Conservation (phyloP, 768 basidiomycete genomes). For the Boletales sp. region DNA sequence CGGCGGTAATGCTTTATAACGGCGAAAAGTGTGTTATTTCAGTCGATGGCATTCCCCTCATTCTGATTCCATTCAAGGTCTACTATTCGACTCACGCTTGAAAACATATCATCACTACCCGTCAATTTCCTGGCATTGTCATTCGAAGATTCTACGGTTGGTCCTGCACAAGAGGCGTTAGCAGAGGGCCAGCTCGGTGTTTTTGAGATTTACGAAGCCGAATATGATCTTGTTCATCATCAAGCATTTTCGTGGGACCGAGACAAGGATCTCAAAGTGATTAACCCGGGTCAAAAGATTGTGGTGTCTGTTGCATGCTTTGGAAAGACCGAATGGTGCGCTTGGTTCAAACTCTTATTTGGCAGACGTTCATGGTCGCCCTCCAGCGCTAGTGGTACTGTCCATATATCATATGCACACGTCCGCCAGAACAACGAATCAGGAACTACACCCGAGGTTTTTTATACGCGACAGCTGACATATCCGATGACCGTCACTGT, state of each 20-base stretch:
- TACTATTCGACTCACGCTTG: constrained; percentile 78
- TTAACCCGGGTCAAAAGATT: constrained; percentile 68
- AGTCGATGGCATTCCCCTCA: not conserved
- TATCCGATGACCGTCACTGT: constrained; percentile 92
- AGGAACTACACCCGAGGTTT: constrained; percentile 43
- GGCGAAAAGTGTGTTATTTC: constrained; percentile 72
- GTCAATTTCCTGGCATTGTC: constrained; percentile 83
- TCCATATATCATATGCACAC: constrained; percentile 82
- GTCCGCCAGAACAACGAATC: constrained; percentile 43
- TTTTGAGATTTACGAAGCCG: constrained; percentile 88
- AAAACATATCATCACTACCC: constrained; percentile 81
- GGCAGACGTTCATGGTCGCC: constrained; percentile 1
- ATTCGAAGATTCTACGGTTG: constrained; percentile 89
- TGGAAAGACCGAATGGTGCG: constrained; percentile 92
- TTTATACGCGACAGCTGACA: constrained; percentile 83
- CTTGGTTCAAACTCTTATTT: constrained; percentile 9
- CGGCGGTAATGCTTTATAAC: constrained; percentile 91
- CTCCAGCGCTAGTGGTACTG: constrained; percentile 66
- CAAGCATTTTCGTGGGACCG: constrained; percentile 78
- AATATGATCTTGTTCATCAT: constrained; percentile 69
- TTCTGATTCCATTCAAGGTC: constrained; percentile 48
- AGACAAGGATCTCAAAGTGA: constrained; percentile 40
- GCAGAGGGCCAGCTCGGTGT: constrained; percentile 78
- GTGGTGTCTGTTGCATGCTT: constrained; percentile 70
- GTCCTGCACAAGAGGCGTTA: constrained; percentile 69